These are phyloP conservation scores for Strobilomyces confusus DNA, from an alignment of 768 basidiomycete genomes.

Conservation along the genomic window DNA sequence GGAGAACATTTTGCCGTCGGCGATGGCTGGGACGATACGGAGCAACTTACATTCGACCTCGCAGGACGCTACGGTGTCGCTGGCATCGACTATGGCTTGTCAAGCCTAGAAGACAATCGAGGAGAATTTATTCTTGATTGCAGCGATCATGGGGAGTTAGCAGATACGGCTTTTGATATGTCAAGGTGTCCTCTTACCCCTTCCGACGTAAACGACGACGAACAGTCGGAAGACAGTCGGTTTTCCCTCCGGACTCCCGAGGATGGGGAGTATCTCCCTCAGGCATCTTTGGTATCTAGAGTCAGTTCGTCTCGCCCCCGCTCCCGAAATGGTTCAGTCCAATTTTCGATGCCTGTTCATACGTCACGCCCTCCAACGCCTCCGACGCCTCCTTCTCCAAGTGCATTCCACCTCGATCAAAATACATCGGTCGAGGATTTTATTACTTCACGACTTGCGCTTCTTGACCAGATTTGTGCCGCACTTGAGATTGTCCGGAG, in stretches of 20 bases:
- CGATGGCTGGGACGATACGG: conserved; percentile 24
- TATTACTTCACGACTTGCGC: conserved; percentile 13
- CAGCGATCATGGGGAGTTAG: conserved; percentile 3
- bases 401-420: neutral
- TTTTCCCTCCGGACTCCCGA: conserved; percentile 25
- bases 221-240: conserved; percentile 27
- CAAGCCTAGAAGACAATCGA: neutral
- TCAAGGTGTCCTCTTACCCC: conserved; percentile 19
- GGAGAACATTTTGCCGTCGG: conserved; percentile 20
- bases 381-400: conserved; percentile 8
- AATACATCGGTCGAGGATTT: conserved; percentile 10
- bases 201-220: conserved; percentile 27
- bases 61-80: neutral
- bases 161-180: conserved; percentile 18
- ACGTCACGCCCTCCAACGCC: neutral
- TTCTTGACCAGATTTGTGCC: conserved; percentile 38
- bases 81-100: neutral
- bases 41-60: conserved; percentile 21
- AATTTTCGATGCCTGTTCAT: neutral
- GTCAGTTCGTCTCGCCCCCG: conserved; percentile 26
- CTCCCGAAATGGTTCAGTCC: conserved; percentile 16
- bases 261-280: conserved; percentile 18
- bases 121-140: conserved; percentile 8
- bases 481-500: conserved; percentile 41
- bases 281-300: conserved; percentile 17